Evolutionary conservation across 1,284 basidiomycete genomes (phyloP).

Genomic region (Sporisorium graminicola): DNA sequence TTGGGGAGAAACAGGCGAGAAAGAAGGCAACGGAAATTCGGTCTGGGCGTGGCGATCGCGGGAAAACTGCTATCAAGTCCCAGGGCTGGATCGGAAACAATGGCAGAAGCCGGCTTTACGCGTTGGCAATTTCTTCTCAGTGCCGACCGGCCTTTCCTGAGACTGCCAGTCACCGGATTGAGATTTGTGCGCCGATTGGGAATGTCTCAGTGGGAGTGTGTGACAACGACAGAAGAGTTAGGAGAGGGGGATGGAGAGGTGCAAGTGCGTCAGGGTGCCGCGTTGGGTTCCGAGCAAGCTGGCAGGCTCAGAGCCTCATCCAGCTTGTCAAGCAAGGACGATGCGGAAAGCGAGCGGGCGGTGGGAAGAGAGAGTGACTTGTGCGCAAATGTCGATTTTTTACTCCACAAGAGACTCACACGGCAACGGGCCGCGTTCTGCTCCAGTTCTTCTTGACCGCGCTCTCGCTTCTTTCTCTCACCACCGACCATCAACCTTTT

Average conservation of each 20-base stretch:
- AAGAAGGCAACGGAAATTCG: slow-evolving; percentile 3
- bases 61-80: background rate
- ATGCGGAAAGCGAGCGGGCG: no score
- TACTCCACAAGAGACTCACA: background rate
- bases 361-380: background rate
- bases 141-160: background rate
- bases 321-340: no score
- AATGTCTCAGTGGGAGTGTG: background rate
- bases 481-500: background rate
- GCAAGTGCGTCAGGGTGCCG: slow-evolving; percentile 31
- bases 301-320: background rate
- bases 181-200: background rate
- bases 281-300: no score
- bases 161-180: background rate
- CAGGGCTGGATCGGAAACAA: background rate
- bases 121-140: background rate
- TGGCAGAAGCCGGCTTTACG: background rate
- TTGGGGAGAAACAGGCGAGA: background rate
- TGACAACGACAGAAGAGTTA: background rate
- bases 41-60: background rate
- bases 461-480: background rate
- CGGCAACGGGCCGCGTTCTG: background rate
- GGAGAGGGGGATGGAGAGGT: background rate
- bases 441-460: slow-evolving; percentile 3
- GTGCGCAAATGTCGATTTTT: background rate